Evolutionary conservation across 1,284 basidiomycete genomes (phyloP).

Genomic region (Pisolithus thermaeus): DNA sequence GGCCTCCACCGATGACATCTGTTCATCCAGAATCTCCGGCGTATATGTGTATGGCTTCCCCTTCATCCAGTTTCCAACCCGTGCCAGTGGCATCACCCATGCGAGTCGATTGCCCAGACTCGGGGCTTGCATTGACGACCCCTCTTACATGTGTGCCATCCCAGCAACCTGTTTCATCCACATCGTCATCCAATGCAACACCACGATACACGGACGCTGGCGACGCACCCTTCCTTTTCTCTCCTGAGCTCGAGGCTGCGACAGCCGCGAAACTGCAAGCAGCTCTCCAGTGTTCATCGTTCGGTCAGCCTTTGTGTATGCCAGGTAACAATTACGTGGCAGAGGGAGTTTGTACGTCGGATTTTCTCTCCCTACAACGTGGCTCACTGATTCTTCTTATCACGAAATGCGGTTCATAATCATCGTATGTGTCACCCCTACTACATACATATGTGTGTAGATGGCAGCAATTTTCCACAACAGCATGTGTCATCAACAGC

Average conservation of each 20-base stretch:
- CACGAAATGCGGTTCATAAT: neutral
- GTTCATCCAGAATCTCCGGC: conserved; percentile 19
- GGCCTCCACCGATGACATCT: conserved; percentile 20
- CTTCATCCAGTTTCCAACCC: conserved; percentile 11
- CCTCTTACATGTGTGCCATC: conserved; percentile 11
- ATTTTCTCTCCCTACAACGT: conserved; percentile 7
- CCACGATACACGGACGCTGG: conserved; percentile 27
- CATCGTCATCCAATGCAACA: conserved; percentile 7
- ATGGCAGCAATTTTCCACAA: conserved; percentile 1
- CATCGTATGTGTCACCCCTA: too few relatives aligned
- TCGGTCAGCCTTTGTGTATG: conserved; percentile 17
- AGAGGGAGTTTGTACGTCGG: conserved; percentile 24
- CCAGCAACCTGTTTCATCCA: conserved; percentile 10
- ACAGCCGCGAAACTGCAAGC: conserved; percentile 25
- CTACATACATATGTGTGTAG: neutral
- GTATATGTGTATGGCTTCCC: conserved; percentile 12
- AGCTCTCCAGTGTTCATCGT: conserved; percentile 15
- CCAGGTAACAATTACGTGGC: conserved; percentile 16
- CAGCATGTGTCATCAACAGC: conserved; percentile 9
- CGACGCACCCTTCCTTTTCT: conserved; percentile 29
- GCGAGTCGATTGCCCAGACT: conserved; percentile 10
- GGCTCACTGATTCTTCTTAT: conserved; percentile 6
- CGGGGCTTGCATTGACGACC: conserved; percentile 8
- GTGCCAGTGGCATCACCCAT: conserved; percentile 4
- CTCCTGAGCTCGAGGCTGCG: conserved; percentile 25